Evolutionary conservation across 139 green algal species (phyloP).

Genomic region (Bryopsis sp.): DNA sequence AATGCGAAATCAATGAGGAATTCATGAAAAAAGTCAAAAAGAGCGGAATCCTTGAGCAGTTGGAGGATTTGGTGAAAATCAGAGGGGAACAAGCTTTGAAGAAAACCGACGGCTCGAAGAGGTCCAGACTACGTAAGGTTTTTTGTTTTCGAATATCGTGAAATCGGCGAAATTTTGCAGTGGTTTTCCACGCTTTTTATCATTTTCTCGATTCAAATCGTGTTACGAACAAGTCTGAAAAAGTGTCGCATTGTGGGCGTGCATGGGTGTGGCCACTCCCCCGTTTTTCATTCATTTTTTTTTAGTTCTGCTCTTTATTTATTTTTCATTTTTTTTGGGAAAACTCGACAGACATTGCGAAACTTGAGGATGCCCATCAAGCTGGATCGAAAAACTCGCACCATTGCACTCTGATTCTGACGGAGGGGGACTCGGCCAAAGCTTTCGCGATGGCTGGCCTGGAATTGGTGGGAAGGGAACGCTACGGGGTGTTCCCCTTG

Average conservation of each 20-base stretch:
- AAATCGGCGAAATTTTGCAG: too few species aligned
- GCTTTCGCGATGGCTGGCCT: constrained; percentile 89
- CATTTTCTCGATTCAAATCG: too few species aligned
- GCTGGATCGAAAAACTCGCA: constrained; percentile 74
- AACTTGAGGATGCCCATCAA: constrained; percentile 97
- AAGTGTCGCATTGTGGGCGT: too few species aligned
- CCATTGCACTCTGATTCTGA: constrained; percentile 98
- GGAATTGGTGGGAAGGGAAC: constrained; percentile 87
- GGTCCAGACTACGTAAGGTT: constrained; percentile 55
- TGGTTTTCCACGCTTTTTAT: too few species aligned
- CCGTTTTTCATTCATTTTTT: too few species aligned
- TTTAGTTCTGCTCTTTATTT: too few species aligned
- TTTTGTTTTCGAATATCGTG: too few species aligned
- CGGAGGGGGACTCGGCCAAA: constrained; percentile 97
- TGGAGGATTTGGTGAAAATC: constrained; percentile 83
- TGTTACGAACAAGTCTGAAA: too few species aligned
- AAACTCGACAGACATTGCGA: constrained; percentile 91
- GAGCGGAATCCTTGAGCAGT: constrained; percentile 74
- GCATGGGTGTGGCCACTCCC: too few species aligned
- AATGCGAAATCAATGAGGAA: constrained; percentile 73
- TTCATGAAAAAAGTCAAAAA: constrained; percentile 87
- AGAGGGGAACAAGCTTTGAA: constrained; percentile 93
- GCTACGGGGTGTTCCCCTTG: constrained; percentile 96
- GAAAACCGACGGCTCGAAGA: constrained; percentile 94
- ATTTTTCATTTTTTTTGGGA: too few species aligned